Conservation (phyloP, 768 basidiomycete species). For the Mycena alexandri region DNA sequence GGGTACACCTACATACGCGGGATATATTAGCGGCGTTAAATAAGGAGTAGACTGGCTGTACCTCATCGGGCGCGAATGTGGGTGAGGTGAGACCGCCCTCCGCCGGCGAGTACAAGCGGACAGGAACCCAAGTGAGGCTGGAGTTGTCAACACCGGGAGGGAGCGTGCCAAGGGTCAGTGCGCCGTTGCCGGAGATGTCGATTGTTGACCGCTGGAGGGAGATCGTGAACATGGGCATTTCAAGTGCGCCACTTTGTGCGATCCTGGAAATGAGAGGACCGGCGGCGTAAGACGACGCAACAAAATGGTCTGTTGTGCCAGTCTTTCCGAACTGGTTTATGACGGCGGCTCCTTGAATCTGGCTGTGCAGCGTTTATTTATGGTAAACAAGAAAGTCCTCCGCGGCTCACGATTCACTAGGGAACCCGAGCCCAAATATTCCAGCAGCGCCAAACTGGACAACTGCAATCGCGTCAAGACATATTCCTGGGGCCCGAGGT, state of each 20-base stretch:
- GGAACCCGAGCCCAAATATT: slow-evolving; percentile 79
- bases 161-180: slow-evolving; percentile 72
- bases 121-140: slow-evolving; percentile 76
- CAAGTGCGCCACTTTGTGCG: slow-evolving; percentile 55
- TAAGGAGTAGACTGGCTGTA: slow-evolving; percentile 42
- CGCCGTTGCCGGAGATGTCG: slow-evolving; percentile 68
- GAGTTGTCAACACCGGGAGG: slow-evolving; percentile 67
- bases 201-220: slow-evolving; percentile 72
- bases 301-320: slow-evolving; percentile 51
- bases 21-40: neutral
- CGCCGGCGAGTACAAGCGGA: slow-evolving; percentile 64
- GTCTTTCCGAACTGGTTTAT: slow-evolving; percentile 39
- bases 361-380: slow-evolving; percentile 41
- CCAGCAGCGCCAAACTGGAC: slow-evolving; percentile 67
- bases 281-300: slow-evolving; percentile 51
- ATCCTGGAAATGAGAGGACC: slow-evolving; percentile 64
- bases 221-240: slow-evolving; percentile 64
- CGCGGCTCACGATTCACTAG: slow-evolving; percentile 66
- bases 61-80: slow-evolving; percentile 69
- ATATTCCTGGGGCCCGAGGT: neutral
- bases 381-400: neutral
- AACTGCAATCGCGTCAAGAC: slow-evolving; percentile 44
- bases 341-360: slow-evolving; percentile 52
- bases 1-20: slow-evolving; percentile 49
- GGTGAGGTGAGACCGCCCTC: slow-evolving; percentile 71